Base-by-base conservation (phyloP, 2,329 filamentous ascomycete species). In the Huntiella abstrusa region DNA sequence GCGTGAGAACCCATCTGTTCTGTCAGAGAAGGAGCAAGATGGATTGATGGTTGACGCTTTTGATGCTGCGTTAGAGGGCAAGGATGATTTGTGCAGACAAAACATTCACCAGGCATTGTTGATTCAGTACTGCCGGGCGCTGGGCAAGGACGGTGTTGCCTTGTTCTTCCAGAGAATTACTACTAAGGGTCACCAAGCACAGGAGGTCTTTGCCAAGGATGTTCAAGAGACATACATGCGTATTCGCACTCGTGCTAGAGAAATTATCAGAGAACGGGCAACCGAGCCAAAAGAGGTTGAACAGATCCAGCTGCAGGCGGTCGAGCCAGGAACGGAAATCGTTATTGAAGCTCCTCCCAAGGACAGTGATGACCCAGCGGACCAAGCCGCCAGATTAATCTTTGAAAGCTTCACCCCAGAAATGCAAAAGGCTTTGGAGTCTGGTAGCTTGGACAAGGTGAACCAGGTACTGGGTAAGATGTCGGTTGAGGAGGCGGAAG, bases 101-200 rank as follows among this genome's bases (percentile, higher is more conserved):
- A 95, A 80, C 62, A 86, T 98, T 16, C 91, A 98, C 62, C 87
- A 96, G 60, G 88, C 82, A 3, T 69, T 96, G 12, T 69, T 98
- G 10, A 66, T 98, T 36, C 91, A 98, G 61, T 98, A 98, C 66
- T 98, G 91, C 64, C 77, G 88, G 7, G 80, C 85, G 37, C 70
- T 98, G 5, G 87, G 88, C 51, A 77, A 75, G 53, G 85, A 96
- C 55, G 88, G 88, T 16, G 86, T 95, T 6, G 73, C 76, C 4
- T 65, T 96, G 28, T 98, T 98, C 69, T 98, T 98, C 73, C 93
- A 91, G 65, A 81, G 88, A 49, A 87, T 98, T 60, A 91, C 83
- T 16, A 93, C 83, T 3, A 77, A 76, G 55, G 83, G 80, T 32
- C 88, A 98, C 62, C 81, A 94, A 63, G 92, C 91, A 5, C 79